Evolutionary conservation across 1,284 basidiomycete species (phyloP), one percentile per base, ranked within the genome.

Genomic region (Microbotryum saponariae): DNA sequence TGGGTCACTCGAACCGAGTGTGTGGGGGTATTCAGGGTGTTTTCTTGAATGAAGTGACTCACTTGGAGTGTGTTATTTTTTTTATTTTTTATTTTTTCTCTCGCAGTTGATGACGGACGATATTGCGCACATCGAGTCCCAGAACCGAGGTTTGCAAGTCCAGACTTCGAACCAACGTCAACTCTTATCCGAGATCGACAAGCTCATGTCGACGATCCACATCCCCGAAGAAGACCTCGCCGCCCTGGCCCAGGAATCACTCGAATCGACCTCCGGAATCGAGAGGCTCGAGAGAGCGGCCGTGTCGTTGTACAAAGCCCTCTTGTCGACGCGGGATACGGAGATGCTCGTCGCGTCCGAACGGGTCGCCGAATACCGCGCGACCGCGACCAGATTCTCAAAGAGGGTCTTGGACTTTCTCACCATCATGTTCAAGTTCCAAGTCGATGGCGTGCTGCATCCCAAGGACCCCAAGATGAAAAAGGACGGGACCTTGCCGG

Each of bases 131-230:
- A 97, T 99, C 71, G 96, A 98, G 77, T 88, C 88, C 3, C 96
- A 98, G 76, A 94, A 96, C 73, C 83, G 93, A 57, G 96, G 96
- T 70, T 78, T 98, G 44, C 96, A 99, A 77, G 92, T 98, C 2
- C 94, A 98, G 73, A 97, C 87, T 12, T 91, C 94, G 72, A 99
- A 98, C 72, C 94, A 97, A 75, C 83, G 87, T 47, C 83, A 85
- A 3, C 80, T 97, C 8, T 75, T 96, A 37, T 80, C 78, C 46
- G 92, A 91, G 75, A 77, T 97, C 8, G 86, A 91, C 73, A 88
- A 89, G 70, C 79, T 96, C 27, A 78, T 97, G 71, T 85, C 90
- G 83, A 98, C 91, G 10, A 90, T 94, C 27, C 88, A 97, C 75
- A 92, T 98, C 16, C 84, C 90, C 67, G 80, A 83, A 61, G 82